Base-by-base conservation (phyloP, 2,329 filamentous ascomycete genomes). In the Chalaropsis thielavioides region DNA sequence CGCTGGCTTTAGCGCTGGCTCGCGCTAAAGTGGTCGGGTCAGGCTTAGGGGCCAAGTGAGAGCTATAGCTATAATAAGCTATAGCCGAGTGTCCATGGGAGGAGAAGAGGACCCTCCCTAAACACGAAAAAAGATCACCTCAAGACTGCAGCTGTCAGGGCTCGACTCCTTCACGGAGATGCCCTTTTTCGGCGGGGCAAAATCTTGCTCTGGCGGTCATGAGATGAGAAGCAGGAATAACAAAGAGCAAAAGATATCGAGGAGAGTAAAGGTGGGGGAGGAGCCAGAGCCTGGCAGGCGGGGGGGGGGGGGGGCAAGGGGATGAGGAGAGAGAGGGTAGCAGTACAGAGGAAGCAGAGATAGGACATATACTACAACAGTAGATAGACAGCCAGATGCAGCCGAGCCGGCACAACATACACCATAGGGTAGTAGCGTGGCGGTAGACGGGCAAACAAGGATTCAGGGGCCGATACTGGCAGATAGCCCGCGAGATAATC, bases 151-250 rank as follows among this genome's bases (percentile, higher is more conserved):
- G 51, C 51, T 56, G 0, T 56, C 51, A 56, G 8, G 43, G 19
- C 43, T 17, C 2, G 24, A 3, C 51, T 56, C 27, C 27, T 35
- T 4, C 24, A 56, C 24, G 51, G 51, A 31, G 51, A 56, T 56
- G 51, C n/a, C 49, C 49, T 54, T 54, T 13, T 54, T 54, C 24
- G 49, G 49, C 49, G 49, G 49, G 49, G 49, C 51, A 56, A 35
- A 56, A 46, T n/a, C 43, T 46, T n/a, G n/a, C 5, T 7, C 3
- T 19, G 43, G 43, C n/a, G n/a, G 43, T 19, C 43, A 46, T n/a
- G 43, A 17, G 43, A 3, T 46, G 43, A 19, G 43, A 46, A 46
- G 43, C 2, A 46, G 43, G 43, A n/a, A 46, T n/a, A 46, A 19
- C 43, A 46, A 46, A 46, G 43, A n/a, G 2, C 43, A n/a, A 19